Conservation (phyloP, 2,329 filamentous ascomycete species). For the Arthroderma sp. region DNA sequence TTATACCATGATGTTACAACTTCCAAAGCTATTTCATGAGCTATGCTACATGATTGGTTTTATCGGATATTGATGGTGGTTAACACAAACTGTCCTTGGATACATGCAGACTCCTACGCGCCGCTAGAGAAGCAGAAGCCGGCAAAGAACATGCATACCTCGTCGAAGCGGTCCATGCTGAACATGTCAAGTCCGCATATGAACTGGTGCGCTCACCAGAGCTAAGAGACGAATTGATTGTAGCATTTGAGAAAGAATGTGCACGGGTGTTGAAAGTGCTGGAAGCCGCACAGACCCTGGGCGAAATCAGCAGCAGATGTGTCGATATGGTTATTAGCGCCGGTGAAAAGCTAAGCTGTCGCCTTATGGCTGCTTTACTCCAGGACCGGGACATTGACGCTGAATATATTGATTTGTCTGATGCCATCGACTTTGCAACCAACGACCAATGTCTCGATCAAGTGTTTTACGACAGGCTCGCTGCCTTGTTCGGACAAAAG, state of each 20-base stretch:
- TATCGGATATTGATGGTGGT: not conserved
- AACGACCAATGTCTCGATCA: slow-evolving; percentile 47
- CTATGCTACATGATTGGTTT: no score
- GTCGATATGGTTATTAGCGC: slow-evolving; percentile 87
- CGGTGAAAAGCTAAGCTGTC: slow-evolving; percentile 89
- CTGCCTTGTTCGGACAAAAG: slow-evolving; percentile 48
- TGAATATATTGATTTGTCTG: slow-evolving; percentile 79
- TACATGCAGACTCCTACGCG: slow-evolving; percentile 30
- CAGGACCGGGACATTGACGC: slow-evolving; percentile 70
- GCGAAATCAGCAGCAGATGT: slow-evolving; percentile 62
- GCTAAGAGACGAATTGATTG: slow-evolving; percentile 46
- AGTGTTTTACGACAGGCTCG: slow-evolving; percentile 55
- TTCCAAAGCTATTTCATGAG: not conserved
- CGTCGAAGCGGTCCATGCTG: slow-evolving; percentile 66
- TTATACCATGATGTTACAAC: slow-evolving; percentile 3
- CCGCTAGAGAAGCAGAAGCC: slow-evolving; percentile 37
- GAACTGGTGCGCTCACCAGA: slow-evolving; percentile 45
- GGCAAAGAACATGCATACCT: slow-evolving; percentile 49
- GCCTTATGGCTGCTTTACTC: slow-evolving; percentile 75
- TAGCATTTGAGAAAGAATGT: slow-evolving; percentile 65
- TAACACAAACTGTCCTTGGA: not conserved
- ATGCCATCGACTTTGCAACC: slow-evolving; percentile 56
- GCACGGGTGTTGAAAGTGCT: slow-evolving; percentile 63
- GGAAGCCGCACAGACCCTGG: slow-evolving; percentile 46
- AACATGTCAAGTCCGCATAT: slow-evolving; percentile 64